A percentile compares a stretch with the other conserved stretches of the same genome.
phyloP scores from a whole-genome alignment of 352 stramenopile genomes.

The Phytophthora megakarya region DNA sequence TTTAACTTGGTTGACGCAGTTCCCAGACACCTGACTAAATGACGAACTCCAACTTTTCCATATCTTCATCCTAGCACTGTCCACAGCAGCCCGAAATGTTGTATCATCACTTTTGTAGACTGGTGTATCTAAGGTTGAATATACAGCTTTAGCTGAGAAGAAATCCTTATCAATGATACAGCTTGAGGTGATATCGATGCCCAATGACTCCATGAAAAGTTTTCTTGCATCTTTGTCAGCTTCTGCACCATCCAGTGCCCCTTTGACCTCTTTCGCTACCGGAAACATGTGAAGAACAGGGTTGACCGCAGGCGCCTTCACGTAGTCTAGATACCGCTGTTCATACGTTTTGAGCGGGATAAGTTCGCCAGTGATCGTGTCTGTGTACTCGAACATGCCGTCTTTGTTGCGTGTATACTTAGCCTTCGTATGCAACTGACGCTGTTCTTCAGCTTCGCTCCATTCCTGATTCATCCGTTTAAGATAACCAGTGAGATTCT shows the following conservation, averaged over 20 bases:
- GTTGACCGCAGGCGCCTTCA: constrained; percentile 36
- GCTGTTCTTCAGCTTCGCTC: constrained; percentile 47
- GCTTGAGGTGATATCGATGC: constrained; percentile 47
- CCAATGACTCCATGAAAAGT: constrained; percentile 30
- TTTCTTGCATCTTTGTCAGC: neutral
- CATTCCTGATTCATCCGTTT: constrained; percentile 61
- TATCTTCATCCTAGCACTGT: constrained; percentile 26
- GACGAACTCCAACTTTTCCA: constrained; percentile 30
- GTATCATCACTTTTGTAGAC: constrained; percentile 9
- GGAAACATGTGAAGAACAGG: constrained; percentile 46
- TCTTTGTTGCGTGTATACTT: constrained; percentile 36
- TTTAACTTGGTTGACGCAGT: neutral
- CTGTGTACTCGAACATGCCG: constrained; percentile 59
- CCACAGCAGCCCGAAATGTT: constrained; percentile 28
- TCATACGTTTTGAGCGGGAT: constrained; percentile 49
- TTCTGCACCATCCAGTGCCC: neutral
- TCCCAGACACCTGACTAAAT: constrained; percentile 9
- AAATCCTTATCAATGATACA: constrained; percentile 47
- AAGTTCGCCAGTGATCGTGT: constrained; percentile 41
- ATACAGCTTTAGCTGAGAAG: constrained; percentile 20
- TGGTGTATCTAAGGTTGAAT: constrained; percentile 2
- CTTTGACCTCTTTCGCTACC: neutral
- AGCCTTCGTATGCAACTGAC: constrained; percentile 42
- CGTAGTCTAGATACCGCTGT: constrained; percentile 52
- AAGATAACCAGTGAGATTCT: constrained; percentile 41